These are phyloP conservation scores for Cadophora sp. DNA, from an alignment of 2,329 filamentous ascomycete genomes.

Conservation along the genomic window DNA sequence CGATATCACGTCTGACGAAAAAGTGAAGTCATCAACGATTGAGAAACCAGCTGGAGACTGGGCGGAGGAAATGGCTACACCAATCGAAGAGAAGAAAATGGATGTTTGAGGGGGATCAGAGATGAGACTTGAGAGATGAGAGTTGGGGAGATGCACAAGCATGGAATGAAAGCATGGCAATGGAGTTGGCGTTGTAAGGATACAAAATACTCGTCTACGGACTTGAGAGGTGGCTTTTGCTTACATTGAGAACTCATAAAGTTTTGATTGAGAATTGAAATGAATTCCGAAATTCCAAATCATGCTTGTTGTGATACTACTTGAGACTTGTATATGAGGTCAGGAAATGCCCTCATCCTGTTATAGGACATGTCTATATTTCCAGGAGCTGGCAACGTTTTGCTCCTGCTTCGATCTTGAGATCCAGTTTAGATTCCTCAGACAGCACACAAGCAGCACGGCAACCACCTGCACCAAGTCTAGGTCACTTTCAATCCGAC, in stretches of 20 bases:
- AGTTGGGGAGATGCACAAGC: neutral
- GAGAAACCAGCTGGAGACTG: slow-evolving; percentile 36
- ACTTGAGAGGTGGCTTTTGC: slow-evolving; percentile 26
- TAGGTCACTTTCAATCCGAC: too few relatives aligned
- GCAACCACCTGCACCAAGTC: too few relatives aligned
- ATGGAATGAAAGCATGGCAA: neutral
- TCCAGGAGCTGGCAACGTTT: too few relatives aligned
- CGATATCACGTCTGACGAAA: slow-evolving; percentile 7
- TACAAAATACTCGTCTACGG: slow-evolving; percentile 33
- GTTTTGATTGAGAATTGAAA: neutral
- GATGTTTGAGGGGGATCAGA: neutral
- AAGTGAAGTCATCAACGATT: slow-evolving; percentile 22
- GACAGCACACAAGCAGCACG: too few relatives aligned
- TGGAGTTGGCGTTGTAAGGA: slow-evolving; percentile 18
- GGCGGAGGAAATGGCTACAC: slow-evolving; percentile 43
- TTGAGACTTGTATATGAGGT: neutral
- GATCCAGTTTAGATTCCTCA: too few relatives aligned
- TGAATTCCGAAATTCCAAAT: neutral
- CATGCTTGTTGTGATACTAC: neutral
- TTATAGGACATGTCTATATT: too few relatives aligned
- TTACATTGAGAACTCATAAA: neutral
- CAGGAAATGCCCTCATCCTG: neutral
- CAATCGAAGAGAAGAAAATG: slow-evolving; percentile 37
- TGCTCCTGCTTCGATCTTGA: too few relatives aligned
- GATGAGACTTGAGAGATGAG: neutral